phyloP scores from a whole-genome alignment of 2,329 filamentous ascomycete species.

The Rhinocladiella similis region DNA sequence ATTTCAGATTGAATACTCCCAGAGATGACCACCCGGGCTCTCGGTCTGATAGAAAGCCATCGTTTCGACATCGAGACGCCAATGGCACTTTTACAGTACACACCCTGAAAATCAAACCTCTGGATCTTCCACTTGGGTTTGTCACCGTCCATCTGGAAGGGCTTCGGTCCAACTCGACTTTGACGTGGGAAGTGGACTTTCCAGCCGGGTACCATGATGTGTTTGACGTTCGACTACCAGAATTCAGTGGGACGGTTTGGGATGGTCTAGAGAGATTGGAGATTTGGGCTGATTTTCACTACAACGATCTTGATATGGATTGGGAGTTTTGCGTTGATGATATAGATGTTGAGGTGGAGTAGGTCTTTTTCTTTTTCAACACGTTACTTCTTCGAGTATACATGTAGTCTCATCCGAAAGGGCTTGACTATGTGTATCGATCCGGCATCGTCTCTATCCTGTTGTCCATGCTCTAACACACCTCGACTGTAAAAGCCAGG shows the following conservation, averaged over 20 bases:
- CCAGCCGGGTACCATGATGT: slow-evolving; percentile 29
- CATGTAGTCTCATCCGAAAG: neutral
- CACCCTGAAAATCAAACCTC: slow-evolving; percentile 29
- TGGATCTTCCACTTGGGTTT: slow-evolving; percentile 26
- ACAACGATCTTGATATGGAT: slow-evolving; percentile 22
- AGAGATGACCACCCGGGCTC: too few relatives aligned
- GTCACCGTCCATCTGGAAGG: slow-evolving; percentile 20
- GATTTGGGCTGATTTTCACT: slow-evolving; percentile 30
- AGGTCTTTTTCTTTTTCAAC: neutral
- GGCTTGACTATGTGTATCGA: neutral
- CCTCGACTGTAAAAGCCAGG: neutral
- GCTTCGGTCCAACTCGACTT: neutral
- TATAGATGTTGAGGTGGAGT: slow-evolving; percentile 20
- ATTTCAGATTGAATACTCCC: neutral
- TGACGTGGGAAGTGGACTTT: slow-evolving; percentile 30
- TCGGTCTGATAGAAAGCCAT: slow-evolving; percentile 1
- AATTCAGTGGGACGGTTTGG: slow-evolving; percentile 27
- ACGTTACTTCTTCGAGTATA: neutral
- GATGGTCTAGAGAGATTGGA: slow-evolving; percentile 23
- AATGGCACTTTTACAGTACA: slow-evolving; percentile 25
- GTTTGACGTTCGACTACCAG: slow-evolving; percentile 25
- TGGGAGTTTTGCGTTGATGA: slow-evolving; percentile 34
- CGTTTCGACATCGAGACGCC: slow-evolving; percentile 7
- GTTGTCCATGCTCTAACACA: too few relatives aligned
- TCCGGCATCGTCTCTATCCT: too few relatives aligned